Evolutionary conservation across 345 rosid genomes (phyloP).

Genomic region (Acer negundo): DNA sequence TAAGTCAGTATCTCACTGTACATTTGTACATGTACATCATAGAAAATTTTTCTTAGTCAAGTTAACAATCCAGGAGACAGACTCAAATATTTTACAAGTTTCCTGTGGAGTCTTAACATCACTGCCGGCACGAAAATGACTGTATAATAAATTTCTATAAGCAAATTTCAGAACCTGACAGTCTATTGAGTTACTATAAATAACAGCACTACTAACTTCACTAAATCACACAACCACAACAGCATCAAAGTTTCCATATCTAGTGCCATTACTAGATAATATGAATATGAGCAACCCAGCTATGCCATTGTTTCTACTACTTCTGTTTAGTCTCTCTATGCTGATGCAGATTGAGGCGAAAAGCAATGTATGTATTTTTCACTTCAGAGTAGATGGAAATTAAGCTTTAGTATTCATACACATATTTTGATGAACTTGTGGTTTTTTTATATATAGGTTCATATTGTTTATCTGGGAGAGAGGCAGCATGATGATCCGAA

Average conservation of each 20-base stretch:
- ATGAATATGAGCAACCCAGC: not conserved
- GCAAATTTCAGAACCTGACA: no score
- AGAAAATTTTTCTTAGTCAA: not conserved
- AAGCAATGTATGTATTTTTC: not conserved
- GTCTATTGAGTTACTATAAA: not conserved
- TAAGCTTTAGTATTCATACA: not conserved
- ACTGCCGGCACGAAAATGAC: not conserved
- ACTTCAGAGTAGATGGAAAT: not conserved
- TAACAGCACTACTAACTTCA: not conserved
- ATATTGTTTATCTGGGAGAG: conserved; percentile 39
- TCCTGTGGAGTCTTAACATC: not conserved
- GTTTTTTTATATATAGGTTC: conserved; percentile 18
- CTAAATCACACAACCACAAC: not conserved
- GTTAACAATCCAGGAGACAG: not conserved
- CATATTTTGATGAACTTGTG: not conserved
- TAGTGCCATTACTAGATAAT: no score
- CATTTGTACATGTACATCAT: not conserved
- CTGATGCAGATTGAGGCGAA: not conserved
- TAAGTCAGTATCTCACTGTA: not conserved
- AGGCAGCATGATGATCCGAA: conserved; percentile 34
- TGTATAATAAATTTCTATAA: not conserved
- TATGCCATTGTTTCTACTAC: not conserved
- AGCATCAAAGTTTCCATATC: not conserved
- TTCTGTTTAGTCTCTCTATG: not conserved
- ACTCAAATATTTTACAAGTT: no score